phyloP scores from a whole-genome alignment of 495 filamentous ascomycete species.

The Podospora pseudoanserina region DNA sequence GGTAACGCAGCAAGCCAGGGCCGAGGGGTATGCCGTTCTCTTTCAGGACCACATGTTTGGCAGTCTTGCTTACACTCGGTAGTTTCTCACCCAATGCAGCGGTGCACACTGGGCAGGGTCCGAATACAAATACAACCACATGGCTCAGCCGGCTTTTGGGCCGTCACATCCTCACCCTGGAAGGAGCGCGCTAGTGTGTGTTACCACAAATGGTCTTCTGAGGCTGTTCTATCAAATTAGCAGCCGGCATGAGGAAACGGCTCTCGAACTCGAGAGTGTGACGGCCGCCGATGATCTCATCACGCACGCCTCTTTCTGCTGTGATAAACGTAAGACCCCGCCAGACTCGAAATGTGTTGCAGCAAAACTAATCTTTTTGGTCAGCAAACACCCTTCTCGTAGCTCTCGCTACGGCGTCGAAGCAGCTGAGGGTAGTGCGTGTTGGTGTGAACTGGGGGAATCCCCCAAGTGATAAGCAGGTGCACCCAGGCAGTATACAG shows the following conservation, averaged over 20 bases:
- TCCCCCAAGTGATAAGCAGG: constrained; percentile 39
- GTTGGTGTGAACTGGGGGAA: constrained; percentile 54
- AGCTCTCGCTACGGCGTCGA: constrained; percentile 61
- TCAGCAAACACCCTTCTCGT: constrained; percentile 52
- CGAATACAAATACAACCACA: constrained; percentile 45
- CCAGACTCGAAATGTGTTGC: background rate
- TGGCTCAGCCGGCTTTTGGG: constrained; percentile 54
- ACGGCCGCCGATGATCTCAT: constrained; percentile 64
- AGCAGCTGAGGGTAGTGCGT: constrained; percentile 62
- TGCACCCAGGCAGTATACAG: constrained; percentile 28
- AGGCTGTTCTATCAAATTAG: constrained; percentile 64
- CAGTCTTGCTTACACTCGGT: constrained; percentile 13
- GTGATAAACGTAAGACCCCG: constrained; percentile 57
- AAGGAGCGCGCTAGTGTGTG: constrained; percentile 65
- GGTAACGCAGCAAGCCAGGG: background rate
- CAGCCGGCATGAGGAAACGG: constrained; percentile 61
- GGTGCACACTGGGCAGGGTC: constrained; percentile 43
- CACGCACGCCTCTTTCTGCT: constrained; percentile 75
- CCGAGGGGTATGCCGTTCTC: background rate
- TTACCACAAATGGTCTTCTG: constrained; percentile 67
- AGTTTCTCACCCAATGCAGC: constrained; percentile 43
- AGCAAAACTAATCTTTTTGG: background rate
- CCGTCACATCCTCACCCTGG: constrained; percentile 62
- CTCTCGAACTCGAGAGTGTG: constrained; percentile 65
- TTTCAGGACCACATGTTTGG: background rate